Conservation (phyloP, 2,329 filamentous ascomycete species). For the Lasiodiplodia sp. region DNA sequence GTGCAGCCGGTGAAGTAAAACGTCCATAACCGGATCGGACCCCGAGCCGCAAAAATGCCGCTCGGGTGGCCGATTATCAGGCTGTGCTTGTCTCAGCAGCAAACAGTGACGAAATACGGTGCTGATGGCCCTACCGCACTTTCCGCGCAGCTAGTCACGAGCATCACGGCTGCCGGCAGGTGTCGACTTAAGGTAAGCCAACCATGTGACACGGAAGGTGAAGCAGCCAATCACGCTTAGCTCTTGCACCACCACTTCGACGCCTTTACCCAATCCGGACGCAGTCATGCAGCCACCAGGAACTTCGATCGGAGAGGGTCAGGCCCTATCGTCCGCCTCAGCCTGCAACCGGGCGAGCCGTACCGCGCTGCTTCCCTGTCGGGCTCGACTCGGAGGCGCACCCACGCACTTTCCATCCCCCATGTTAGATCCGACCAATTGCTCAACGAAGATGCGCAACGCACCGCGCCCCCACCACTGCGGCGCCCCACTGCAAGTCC, state of each 20-base stretch:
- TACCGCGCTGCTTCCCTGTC: slow-evolving; percentile 18
- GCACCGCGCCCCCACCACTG: slow-evolving; percentile 9
- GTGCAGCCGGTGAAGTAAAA: neutral
- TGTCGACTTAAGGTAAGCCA: slow-evolving; percentile 14
- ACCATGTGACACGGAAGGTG: slow-evolving; percentile 6
- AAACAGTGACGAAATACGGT: slow-evolving; percentile 8
- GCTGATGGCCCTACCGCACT: slow-evolving; percentile 7
- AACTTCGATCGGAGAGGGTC: neutral
- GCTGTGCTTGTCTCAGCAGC: slow-evolving; percentile 5
- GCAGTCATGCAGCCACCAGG: slow-evolving; percentile 10
- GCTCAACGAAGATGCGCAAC: slow-evolving; percentile 10
- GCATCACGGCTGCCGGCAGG: neutral
- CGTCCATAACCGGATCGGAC: neutral
- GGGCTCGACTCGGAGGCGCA: neutral
- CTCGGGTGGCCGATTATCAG: neutral
- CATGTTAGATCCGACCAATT: slow-evolving; percentile 9
- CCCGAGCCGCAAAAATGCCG: slow-evolving; percentile 17
- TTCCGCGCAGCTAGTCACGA: slow-evolving; percentile 18
- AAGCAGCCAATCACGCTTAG: slow-evolving; percentile 12
- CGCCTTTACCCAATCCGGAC: neutral
- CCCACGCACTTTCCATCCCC: neutral
- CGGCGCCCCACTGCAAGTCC: slow-evolving; percentile 11
- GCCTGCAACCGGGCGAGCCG: slow-evolving; percentile 16
- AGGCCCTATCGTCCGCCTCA: slow-evolving; percentile 13
- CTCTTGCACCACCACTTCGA: neutral